Evolutionary conservation across 768 basidiomycete species (phyloP).

Genomic region (Tricholoma terreum): DNA sequence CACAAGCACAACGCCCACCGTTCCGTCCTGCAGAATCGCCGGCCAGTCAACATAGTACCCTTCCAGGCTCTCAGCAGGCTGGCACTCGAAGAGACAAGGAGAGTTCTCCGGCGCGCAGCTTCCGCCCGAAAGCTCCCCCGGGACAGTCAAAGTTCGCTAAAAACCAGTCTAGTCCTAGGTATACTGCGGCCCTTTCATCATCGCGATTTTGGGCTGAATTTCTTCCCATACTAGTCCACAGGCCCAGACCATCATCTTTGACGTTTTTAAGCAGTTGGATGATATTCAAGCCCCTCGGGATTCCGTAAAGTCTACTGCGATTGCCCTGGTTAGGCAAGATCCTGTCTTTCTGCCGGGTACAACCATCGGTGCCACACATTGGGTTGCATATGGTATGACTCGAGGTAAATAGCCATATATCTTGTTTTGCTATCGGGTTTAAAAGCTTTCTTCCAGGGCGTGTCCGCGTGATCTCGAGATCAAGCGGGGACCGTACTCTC

Average conservation of each 20-base stretch:
- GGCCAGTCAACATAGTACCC: constrained; percentile 37
- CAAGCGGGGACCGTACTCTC: constrained; percentile 83
- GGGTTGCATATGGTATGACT: constrained; percentile 93
- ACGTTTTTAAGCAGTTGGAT: constrained; percentile 68
- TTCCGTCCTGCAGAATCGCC: constrained; percentile 52
- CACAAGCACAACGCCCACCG: constrained; percentile 47
- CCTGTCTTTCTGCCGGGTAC: constrained; percentile 80
- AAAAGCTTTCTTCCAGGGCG: constrained; percentile 45
- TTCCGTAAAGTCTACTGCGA: constrained; percentile 83
- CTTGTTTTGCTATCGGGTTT: neutral
- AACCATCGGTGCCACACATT: constrained; percentile 87
- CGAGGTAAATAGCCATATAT: constrained; percentile 44
- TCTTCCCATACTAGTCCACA: constrained; percentile 43
- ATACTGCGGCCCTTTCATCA: neutral
- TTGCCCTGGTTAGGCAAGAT: constrained; percentile 85
- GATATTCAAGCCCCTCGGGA: constrained; percentile 76
- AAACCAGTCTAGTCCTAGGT: constrained; percentile 58
- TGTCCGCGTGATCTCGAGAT: constrained; percentile 84
- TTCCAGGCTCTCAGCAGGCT: constrained; percentile 17
- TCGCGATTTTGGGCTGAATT: constrained; percentile 4
- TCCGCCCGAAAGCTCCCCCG: constrained; percentile 33
- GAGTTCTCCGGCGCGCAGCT: constrained; percentile 59
- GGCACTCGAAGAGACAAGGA: constrained; percentile 62
- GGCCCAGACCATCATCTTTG: constrained; percentile 68
- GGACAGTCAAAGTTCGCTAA: constrained; percentile 44